These are phyloP conservation scores for Didymella sp. DNA, from an alignment of 2,329 filamentous ascomycete genomes.

Conservation along the genomic window DNA sequence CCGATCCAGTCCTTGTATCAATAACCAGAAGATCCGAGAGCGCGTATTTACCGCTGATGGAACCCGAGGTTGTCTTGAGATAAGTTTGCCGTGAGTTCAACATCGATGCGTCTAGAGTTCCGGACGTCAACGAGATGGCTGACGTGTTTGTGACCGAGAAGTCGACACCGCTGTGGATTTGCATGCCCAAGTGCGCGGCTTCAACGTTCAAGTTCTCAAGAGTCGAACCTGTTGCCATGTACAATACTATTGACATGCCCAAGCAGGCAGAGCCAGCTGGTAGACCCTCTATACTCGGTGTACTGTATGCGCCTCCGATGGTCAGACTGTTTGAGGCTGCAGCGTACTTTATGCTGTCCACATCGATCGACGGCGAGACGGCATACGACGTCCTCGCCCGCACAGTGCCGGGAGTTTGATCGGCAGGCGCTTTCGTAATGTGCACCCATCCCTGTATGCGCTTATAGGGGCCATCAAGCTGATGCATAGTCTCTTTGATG, in stretches of 20 bases:
- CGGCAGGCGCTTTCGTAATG: slow-evolving; percentile 43
- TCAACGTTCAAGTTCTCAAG: slow-evolving; percentile 46
- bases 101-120: slow-evolving; percentile 43
- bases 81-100: slow-evolving; percentile 50
- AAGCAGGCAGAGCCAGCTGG: slow-evolving; percentile 43
- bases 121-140: slow-evolving; percentile 44
- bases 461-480: slow-evolving; percentile 42
- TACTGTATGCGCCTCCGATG: slow-evolving; percentile 37
- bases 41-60: slow-evolving; percentile 52
- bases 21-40: slow-evolving; percentile 52
- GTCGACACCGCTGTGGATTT: slow-evolving; percentile 43
- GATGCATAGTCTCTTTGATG: slow-evolving; percentile 42
- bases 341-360: slow-evolving; percentile 41
- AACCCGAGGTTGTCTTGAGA: slow-evolving; percentile 51
- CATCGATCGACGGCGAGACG: slow-evolving; percentile 42
- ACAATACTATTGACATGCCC: slow-evolving; percentile 48
- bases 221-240: slow-evolving; percentile 43
- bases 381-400: slow-evolving; percentile 48
- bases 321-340: slow-evolving; percentile 30
- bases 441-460: slow-evolving; percentile 50
- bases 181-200: slow-evolving; percentile 50
- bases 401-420: slow-evolving; percentile 49
- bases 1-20: slow-evolving; percentile 51
- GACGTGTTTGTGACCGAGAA: slow-evolving; percentile 44
- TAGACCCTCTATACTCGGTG: slow-evolving; percentile 36